These are phyloP conservation scores for Cyathus striatus DNA, from an alignment of 768 basidiomycete species.

Conservation along the genomic window DNA sequence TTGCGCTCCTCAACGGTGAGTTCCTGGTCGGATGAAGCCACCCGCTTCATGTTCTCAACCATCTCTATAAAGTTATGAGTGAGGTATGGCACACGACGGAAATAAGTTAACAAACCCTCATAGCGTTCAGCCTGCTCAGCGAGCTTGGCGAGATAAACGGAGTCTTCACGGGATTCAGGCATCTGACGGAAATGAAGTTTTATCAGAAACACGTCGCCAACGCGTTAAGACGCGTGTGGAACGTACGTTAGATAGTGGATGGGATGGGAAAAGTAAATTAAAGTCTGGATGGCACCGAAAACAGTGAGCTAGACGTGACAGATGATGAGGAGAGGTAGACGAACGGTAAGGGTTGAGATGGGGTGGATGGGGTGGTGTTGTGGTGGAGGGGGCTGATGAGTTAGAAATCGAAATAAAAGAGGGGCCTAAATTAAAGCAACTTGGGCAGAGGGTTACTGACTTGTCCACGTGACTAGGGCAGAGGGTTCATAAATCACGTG, in stretches of 20 bases:
- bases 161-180: constrained; percentile 89
- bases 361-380: constrained; percentile 24
- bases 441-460: constrained; percentile 67
- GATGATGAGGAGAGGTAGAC: constrained; percentile 27
- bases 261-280: constrained; percentile 10
- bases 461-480: constrained; percentile 38
- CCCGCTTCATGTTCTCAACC: constrained; percentile 99
- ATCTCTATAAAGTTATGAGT: constrained; percentile 55
- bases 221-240: constrained; percentile 31
- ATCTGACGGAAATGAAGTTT: constrained; percentile 38
- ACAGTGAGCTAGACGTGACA: constrained; percentile 28
- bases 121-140: constrained; percentile 99
- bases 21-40: constrained; percentile 96
- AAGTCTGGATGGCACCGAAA: constrained; percentile 4
- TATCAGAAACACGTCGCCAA: constrained; percentile 28
- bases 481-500: constrained; percentile 34
- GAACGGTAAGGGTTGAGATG: constrained; percentile 37
- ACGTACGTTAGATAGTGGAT: constrained; percentile 37
- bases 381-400: constrained; percentile 39
- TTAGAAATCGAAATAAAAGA: constrained; percentile 41
- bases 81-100: constrained; percentile 8
- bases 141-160: constrained; percentile 99
- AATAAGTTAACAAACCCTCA: constrained; percentile 58
- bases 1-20: constrained; percentile 98
- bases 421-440: constrained; percentile 60